Percentiles rank a stretch among this genome's conserved stretches.
Conservation (phyloP, 345 rosid genomes). For the Firmiana major region DNA sequence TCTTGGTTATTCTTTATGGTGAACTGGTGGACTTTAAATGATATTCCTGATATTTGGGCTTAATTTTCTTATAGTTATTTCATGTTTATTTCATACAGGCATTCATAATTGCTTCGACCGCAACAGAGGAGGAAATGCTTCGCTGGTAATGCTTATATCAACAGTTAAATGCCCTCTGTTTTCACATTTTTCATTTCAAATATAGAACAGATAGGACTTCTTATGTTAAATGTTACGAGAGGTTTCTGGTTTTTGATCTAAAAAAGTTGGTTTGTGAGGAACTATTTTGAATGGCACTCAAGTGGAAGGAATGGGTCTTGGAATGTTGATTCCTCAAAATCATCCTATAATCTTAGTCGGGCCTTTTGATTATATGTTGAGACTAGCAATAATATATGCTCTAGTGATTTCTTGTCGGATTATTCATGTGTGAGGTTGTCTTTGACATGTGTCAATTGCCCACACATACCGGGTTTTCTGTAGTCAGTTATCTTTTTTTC, state of each 20-base stretch:
- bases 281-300: background rate
- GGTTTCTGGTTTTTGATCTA: background rate
- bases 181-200: background rate
- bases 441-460: background rate
- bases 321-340: background rate
- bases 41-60: background rate
- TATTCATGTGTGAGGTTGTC: background rate
- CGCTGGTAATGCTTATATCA: conserved; percentile 54
- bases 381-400: background rate
- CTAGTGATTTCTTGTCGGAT: background rate
- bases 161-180: conserved; percentile 1
- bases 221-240: background rate
- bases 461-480: background rate
- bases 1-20: background rate
- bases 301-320: background rate
- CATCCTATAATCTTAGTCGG: background rate
- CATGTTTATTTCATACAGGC: conserved; percentile 53
- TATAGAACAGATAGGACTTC: conserved; percentile 4
- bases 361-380: background rate
- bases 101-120: conserved; percentile 97
- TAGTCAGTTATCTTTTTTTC: background rate
- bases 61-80: conserved; percentile 20
- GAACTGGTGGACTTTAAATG: background rate
- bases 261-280: background rate
- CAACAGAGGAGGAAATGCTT: conserved; percentile 89